Evolutionary conservation across 2,329 filamentous ascomycete species (phyloP).

Genomic region (Phaeosphaeria sp.): DNA sequence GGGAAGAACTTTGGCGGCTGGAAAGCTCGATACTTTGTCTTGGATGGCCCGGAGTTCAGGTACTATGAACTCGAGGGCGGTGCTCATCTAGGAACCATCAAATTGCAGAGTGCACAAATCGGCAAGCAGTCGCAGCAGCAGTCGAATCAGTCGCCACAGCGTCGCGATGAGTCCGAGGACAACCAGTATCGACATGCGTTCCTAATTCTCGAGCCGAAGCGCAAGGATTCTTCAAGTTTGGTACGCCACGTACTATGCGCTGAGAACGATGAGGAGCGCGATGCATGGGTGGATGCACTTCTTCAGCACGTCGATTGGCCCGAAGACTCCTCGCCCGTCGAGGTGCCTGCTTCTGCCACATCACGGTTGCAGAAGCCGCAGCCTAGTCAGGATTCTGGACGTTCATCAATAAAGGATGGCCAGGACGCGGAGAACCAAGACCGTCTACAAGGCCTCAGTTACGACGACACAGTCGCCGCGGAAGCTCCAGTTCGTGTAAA

Average conservation of each 20-base stretch:
- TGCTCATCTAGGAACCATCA: constrained; percentile 90
- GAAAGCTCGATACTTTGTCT: constrained; percentile 82
- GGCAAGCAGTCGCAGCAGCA: constrained; percentile 82
- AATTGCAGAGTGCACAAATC: constrained; percentile 87
- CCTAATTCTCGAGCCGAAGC: constrained; percentile 91
- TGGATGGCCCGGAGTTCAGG: constrained; percentile 75
- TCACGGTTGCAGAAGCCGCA: constrained; percentile 51
- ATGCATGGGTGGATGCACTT: constrained; percentile 90
- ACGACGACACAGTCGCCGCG: constrained; percentile 63
- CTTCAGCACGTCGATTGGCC: constrained; percentile 87
- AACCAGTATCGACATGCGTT: constrained; percentile 98
- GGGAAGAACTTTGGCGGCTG: constrained; percentile 99
- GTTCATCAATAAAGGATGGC: constrained; percentile 45
- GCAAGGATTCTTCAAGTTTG: constrained; percentile 86
- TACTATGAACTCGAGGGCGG: constrained; percentile 94
- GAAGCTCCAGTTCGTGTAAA: constrained; percentile 62
- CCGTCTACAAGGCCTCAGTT: constrained; percentile 58
- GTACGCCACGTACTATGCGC: constrained; percentile 95
- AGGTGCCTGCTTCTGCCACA: constrained; percentile 52
- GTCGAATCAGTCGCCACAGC: constrained; percentile 65
- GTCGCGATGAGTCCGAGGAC: constrained; percentile 75
- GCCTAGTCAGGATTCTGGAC: constrained; percentile 34
- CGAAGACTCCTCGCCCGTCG: constrained; percentile 45
- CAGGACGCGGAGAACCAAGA: constrained; percentile 44
- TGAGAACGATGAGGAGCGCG: constrained; percentile 90